Evolutionary conservation across 306 rosid species (phyloP).

Genomic region (Quercus engelmannii): DNA sequence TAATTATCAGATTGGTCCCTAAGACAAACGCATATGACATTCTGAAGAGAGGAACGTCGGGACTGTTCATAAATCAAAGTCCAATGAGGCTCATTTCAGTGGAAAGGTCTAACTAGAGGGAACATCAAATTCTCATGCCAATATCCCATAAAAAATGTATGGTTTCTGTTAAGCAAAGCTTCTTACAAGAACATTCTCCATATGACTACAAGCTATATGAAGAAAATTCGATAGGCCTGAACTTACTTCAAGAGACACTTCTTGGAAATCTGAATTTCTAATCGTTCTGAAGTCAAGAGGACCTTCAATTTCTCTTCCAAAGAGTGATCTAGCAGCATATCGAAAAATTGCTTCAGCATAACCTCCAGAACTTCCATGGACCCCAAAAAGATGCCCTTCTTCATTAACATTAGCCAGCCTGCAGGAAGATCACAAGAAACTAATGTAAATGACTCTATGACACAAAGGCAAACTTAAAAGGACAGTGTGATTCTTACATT

Average conservation of each 20-base stretch:
- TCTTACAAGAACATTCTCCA: conserved; percentile 13
- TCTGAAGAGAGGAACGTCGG: background rate
- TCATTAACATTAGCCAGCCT: conserved; percentile 73
- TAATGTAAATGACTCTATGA: conserved; percentile 3
- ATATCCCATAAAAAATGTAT: background rate
- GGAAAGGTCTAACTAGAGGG: background rate
- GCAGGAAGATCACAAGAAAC: conserved; percentile 24
- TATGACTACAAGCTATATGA: background rate
- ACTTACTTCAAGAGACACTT: conserved; percentile 78
- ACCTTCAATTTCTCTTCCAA: conserved; percentile 69
- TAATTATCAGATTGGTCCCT: background rate
- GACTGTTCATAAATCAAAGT: background rate
- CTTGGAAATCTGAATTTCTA: conserved; percentile 81
- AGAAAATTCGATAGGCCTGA: background rate
- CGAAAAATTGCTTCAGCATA: conserved; percentile 84
- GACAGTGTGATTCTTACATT: conserved; percentile 42
- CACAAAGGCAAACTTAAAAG: conserved; percentile 12
- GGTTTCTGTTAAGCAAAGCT: background rate
- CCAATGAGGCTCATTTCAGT: background rate
- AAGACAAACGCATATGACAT: background rate
- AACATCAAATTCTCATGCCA: background rate
- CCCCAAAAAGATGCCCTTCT: conserved; percentile 77
- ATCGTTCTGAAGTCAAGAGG: conserved; percentile 69
- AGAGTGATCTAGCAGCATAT: conserved; percentile 68
- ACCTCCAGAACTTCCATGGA: conserved; percentile 87